Percentiles rank a stretch among this genome's conserved stretches.
Conservation (phyloP, 1,284 basidiomycete species). For the Cryptococcus jaspeensis region DNA sequence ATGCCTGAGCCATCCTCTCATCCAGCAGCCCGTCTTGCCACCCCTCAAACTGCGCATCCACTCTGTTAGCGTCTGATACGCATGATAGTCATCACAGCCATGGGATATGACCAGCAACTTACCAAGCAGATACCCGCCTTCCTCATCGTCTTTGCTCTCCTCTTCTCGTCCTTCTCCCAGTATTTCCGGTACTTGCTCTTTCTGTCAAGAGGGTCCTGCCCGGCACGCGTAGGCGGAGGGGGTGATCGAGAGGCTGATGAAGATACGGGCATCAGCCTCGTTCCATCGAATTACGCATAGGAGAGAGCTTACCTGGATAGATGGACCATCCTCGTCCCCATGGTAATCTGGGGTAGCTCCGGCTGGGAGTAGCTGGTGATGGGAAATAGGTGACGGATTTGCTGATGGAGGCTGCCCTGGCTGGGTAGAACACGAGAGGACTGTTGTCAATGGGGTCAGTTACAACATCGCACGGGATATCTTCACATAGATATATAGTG, state of each 20-base stretch:
- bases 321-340: slow-evolving; percentile 17
- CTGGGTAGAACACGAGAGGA: slow-evolving; percentile 17
- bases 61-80: not conserved
- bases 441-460: not conserved
- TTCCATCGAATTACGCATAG: not conserved
- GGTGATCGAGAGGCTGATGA: slow-evolving; percentile 2
- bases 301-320: slow-evolving; percentile 13
- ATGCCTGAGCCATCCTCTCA: slow-evolving; percentile 34
- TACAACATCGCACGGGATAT: not conserved
- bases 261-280: not conserved
- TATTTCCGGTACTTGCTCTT: slow-evolving; percentile 20
- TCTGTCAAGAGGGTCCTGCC: slow-evolving; percentile 14
- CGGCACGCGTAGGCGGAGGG: slow-evolving; percentile 10
- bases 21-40: slow-evolving; percentile 33
- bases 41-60: slow-evolving; percentile 28
- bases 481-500: not conserved
- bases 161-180: slow-evolving; percentile 25
- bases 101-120: slow-evolving; percentile 5
- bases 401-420: not conserved
- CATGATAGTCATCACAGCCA: too few species aligned
- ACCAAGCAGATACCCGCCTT: slow-evolving; percentile 36
- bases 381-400: slow-evolving; percentile 28
- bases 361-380: slow-evolving; percentile 6
- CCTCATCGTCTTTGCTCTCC: slow-evolving; percentile 22
- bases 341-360: slow-evolving; percentile 22